phyloP scores from a whole-genome alignment of 140 eudicot species.

The Flaveria floridana region DNA sequence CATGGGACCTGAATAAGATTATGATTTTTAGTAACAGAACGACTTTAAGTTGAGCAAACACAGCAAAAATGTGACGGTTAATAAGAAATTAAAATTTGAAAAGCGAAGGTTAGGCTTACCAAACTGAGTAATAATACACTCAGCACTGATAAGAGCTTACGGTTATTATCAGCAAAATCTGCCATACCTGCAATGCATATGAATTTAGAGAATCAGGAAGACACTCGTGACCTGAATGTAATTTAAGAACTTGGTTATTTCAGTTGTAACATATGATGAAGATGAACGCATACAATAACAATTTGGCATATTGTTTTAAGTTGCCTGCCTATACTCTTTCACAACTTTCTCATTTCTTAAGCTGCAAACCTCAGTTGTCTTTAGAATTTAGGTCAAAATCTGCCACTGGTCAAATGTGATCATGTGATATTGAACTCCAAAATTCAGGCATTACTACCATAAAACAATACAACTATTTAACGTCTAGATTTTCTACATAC shows the following conservation, averaged over 20 bases:
- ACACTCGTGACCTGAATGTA: neutral
- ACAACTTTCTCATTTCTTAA: conserved; percentile 1
- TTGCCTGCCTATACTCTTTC: neutral
- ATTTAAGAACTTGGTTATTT: conserved; percentile 10
- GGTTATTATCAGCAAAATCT: conserved; percentile 62
- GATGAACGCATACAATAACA: conserved; percentile 8
- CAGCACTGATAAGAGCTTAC: conserved; percentile 64
- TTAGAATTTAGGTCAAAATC: conserved; percentile 6
- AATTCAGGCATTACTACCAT: neutral
- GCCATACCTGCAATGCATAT: conserved; percentile 58
- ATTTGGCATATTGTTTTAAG: conserved; percentile 13
- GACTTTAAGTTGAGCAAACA: neutral
- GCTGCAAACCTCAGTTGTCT: neutral
- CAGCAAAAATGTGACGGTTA: neutral
- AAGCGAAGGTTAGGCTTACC: conserved; percentile 42
- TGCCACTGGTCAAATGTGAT: neutral
- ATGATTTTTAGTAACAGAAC: conserved; percentile 3
- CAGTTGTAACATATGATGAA: neutral
- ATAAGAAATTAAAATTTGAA: neutral
- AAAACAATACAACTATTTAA: neutral
- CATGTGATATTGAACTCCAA: neutral
- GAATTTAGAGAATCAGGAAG: conserved; percentile 12
- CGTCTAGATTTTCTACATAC: neutral
- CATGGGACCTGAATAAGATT: conserved; percentile 62
- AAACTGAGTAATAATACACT: conserved; percentile 69